These are phyloP conservation scores for Aegle marmelos DNA, from an alignment of 345 rosid genomes.

Conservation along the genomic window DNA sequence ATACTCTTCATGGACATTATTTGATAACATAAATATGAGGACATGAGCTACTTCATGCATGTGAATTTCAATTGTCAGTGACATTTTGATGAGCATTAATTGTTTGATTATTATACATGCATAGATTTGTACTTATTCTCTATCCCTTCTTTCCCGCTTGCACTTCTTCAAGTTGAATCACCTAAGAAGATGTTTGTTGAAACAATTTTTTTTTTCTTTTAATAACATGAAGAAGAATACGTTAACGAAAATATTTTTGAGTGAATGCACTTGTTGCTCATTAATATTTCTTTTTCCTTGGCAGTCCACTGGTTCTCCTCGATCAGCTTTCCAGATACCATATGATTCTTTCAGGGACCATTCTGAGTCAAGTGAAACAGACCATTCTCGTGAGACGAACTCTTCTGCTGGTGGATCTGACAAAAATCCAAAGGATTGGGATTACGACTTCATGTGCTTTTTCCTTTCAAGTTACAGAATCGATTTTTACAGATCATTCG, in stretches of 20 bases:
- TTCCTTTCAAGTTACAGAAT: constrained; percentile 77
- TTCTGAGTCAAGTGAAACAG: constrained; percentile 26
- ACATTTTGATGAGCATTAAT: background rate
- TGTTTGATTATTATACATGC: background rate
- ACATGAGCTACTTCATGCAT: background rate
- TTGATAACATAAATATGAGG: background rate
- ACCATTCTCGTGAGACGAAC: constrained; percentile 23
- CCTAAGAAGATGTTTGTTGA: background rate
- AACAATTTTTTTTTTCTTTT: background rate
- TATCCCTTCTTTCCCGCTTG: background rate
- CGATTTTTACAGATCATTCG: constrained; percentile 84
- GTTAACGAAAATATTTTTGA: background rate
- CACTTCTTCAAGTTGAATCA: background rate
- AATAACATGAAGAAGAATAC: background rate
- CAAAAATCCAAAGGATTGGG: constrained; percentile 57
- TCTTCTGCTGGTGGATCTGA: constrained; percentile 34
- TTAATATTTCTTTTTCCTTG: constrained; percentile 29
- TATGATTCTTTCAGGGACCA: constrained; percentile 70
- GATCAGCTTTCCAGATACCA: constrained; percentile 76
- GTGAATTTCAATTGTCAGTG: background rate
- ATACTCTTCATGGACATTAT: background rate
- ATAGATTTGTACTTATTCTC: background rate
- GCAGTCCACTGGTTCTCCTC: constrained; percentile 90
- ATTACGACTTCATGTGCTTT: constrained; percentile 77
- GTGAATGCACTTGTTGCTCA: background rate